Base-by-base conservation (phyloP, 1,284 basidiomycete species). In the Austroboletus novae-zelandiae region DNA sequence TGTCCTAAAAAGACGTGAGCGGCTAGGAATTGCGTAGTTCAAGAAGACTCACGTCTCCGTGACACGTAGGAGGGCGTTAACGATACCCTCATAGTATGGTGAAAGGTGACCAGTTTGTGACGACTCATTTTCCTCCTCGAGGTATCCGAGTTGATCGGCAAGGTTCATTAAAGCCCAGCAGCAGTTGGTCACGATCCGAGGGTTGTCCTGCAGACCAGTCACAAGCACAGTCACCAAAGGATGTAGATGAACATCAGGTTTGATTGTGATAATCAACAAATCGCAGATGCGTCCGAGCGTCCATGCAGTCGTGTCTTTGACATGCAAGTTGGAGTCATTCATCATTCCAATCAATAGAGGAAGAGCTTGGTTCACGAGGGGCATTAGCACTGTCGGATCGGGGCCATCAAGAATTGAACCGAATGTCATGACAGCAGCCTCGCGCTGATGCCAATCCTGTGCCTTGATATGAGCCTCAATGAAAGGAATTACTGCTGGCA, bases 271-370 rank as follows among this genome's bases (percentile, higher is more conserved):
- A 62, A 96, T 85, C 61, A 98, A 78, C 56, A 94, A 74, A 67
- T 99, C 96, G 64, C 94, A 96, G 60, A 99, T 97, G 42, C 94
- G 80, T 39, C 94, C 95, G 6, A 99, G 79, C 1, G 97, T 98
- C 96, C 97, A 99, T 2, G 97, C 95, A 17, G 93, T 94, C 2
- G 94, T 97, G 69, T 99, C 97, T 71, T 95, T 94, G 61, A 99
- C 97, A 54, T 94, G 89, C 4, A 84, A 52, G 59, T 94, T 89
- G 41, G 78, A 68, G 71, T 98, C 96, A 45, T 76, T 79, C 86
- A 99, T 94, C 94, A 98, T 98, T 62, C 87, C 86, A 65, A 99
- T 94, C 52, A 99, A 80, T 43, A 95, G 88, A 15, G 93, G 92
- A 8, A 99, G 79, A 3, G 97, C 96, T 71, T 98, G 94, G 60